A percentile compares a stretch with the other conserved stretches of the same genome.
Evolutionary conservation across 768 basidiomycete species (phyloP).

Genomic region (Daedaleopsis sinensis): DNA sequence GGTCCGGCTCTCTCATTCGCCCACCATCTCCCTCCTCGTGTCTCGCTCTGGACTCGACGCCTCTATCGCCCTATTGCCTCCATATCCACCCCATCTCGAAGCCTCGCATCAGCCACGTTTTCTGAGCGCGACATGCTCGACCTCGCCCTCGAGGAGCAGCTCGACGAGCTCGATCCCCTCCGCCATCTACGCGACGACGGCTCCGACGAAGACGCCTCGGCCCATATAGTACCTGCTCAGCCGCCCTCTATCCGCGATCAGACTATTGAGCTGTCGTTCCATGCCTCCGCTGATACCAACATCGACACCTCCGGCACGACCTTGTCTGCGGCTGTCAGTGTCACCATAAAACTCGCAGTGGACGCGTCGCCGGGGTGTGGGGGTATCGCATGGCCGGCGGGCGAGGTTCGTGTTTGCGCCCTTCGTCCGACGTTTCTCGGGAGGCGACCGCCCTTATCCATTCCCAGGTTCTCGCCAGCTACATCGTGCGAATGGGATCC

Average conservation of each 20-base stretch:
- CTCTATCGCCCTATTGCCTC: constrained; percentile 4
- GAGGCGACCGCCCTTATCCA: constrained; percentile 1
- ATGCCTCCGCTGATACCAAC: constrained; percentile 36
- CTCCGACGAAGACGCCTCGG: constrained; percentile 32
- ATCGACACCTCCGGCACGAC: constrained; percentile 4
- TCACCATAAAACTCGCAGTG: constrained; percentile 58
- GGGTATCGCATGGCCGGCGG: constrained; percentile 91
- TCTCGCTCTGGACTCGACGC: not conserved
- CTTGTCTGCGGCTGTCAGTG: constrained; percentile 34
- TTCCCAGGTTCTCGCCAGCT: constrained; percentile 75
- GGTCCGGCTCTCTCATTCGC: constrained; percentile 5
- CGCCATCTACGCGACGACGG: constrained; percentile 56
- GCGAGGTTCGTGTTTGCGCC: constrained; percentile 59
- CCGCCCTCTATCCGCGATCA: constrained; percentile 52
- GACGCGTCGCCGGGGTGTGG: constrained; percentile 90
- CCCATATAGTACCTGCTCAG: constrained; percentile 54
- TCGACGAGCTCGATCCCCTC: constrained; percentile 61
- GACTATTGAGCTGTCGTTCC: constrained; percentile 48
- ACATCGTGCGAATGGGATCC: constrained; percentile 64
- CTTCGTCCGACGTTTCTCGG: not conserved
- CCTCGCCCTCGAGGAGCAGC: constrained; percentile 53
- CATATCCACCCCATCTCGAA: not conserved
- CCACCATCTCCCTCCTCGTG: not conserved
- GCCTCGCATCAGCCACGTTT: constrained; percentile 11
- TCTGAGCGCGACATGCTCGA: constrained; percentile 25